phyloP scores from a whole-genome alignment of 106 monocot genomes.

The Apostasia ramifera region DNA sequence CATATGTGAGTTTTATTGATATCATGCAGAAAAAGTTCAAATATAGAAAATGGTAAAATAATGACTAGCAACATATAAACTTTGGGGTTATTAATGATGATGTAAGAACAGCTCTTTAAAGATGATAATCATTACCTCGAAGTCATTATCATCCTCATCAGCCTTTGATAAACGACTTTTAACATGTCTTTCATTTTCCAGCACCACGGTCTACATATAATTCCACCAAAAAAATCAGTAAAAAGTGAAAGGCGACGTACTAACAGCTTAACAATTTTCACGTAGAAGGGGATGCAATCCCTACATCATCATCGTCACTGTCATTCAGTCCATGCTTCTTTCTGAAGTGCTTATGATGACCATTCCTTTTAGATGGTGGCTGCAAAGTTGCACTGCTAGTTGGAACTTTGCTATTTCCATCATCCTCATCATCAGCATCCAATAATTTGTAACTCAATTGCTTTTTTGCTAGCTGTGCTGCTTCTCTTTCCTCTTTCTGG shows the following conservation, averaged over 20 bases:
- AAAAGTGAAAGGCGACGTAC: conserved; percentile 9
- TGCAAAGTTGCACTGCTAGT: conserved; percentile 8
- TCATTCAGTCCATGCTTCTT: conserved; percentile 44
- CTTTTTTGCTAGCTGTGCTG: conserved; percentile 56
- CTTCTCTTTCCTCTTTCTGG: conserved; percentile 61
- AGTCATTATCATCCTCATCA: conserved; percentile 6
- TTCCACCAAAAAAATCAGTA: conserved; percentile 24
- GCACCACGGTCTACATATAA: neutral
- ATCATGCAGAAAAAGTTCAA: too few species aligned
- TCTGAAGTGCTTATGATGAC: conserved; percentile 48
- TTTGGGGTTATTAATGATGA: neutral
- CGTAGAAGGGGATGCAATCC: conserved; percentile 5
- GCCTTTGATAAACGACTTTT: conserved; percentile 7
- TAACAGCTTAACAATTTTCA: conserved; percentile 3
- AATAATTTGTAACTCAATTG: conserved; percentile 70
- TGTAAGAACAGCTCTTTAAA: neutral
- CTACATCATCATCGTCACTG: conserved; percentile 58
- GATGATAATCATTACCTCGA: conserved; percentile 1
- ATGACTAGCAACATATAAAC: too few species aligned
- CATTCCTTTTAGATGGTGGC: conserved; percentile 17
- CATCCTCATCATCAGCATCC: conserved; percentile 71
- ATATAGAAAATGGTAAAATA: too few species aligned
- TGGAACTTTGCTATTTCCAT: conserved; percentile 4
- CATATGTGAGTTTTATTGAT: too few species aligned
- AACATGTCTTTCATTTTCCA: conserved; percentile 17